Base-by-base conservation (phyloP, 805 yeast species). In the Debaryomyces tyrocola region DNA sequence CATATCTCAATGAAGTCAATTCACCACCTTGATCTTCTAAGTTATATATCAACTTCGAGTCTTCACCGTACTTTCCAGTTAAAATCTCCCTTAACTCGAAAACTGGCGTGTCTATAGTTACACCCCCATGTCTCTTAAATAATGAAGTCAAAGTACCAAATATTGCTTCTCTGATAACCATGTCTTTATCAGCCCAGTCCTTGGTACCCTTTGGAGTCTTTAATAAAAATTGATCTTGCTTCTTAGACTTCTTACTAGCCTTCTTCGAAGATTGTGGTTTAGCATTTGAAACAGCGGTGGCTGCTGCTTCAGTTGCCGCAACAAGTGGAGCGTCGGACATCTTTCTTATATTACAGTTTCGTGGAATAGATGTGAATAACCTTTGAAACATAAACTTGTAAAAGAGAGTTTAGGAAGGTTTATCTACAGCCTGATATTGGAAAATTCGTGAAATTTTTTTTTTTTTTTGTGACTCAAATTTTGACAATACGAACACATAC, bases 11-110 rank as follows among this genome's bases (percentile, higher is more conserved):
- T 17, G 97, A 90, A 15, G 97, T 88, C 57, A 94, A 71, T 70
- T 94, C 99, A 56, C 99, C 99, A 64, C 99, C 99, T 74, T 94
- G 99, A 67, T 94, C 99, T 68, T 94, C 95, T 62, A 94, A 78
- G 67, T 94, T 92, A 70, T 94, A 94, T 60, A 94, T 94, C 59
- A 94, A 78, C 70, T 94, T 94, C 28, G 97, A 91, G 66, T 94
- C 99, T 72, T 94, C 99, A 65, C 99, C 99, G 67, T 94, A 94
- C 66, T 94, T 94, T 41, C 99, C 99, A 20, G 97, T 84, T 48
- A 94, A 79, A 57, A 94, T 94, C 67, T 94, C 99, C 57, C 96
- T 82, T 55, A 92, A 78, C 69, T 94, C 99, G 59, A 94, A 94
- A 4, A 94, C 99, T 6, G 99, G 99, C 1, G 99, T 94, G 66